These are phyloP conservation scores for Mortierella sp. DNA, from an alignment of 371 early-diverging fungal species.

Conservation along the genomic window DNA sequence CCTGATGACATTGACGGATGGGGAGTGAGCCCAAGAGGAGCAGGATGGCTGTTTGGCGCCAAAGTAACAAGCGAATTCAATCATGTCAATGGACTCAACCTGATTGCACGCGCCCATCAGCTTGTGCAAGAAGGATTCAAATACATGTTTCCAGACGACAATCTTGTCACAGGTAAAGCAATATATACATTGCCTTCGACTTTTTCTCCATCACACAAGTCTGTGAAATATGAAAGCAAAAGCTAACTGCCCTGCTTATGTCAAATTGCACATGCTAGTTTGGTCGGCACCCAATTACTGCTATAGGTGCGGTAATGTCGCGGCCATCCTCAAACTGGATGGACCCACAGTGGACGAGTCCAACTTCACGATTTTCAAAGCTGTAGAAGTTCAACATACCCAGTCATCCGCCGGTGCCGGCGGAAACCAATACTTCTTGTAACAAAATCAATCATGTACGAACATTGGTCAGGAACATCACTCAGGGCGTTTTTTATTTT, in stretches of 20 bases:
- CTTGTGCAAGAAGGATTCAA: constrained; percentile 98
- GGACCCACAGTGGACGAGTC: constrained; percentile 83
- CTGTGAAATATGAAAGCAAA: no score
- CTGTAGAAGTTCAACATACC: constrained; percentile 92
- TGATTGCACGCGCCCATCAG: constrained; percentile 98
- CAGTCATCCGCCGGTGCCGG: constrained; percentile 57
- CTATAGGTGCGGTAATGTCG: constrained; percentile 99
- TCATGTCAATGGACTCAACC: constrained; percentile 93
- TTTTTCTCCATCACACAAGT: no score
- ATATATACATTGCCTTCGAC: not conserved
- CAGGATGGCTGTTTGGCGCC: constrained; percentile 98
- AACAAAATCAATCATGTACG: constrained; percentile 21
- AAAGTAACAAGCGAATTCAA: constrained; percentile 98
- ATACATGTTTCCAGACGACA: constrained; percentile 96
- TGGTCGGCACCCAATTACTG: constrained; percentile 99
- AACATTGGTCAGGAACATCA: not conserved
- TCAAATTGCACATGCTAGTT: constrained; percentile 60
- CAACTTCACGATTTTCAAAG: constrained; percentile 95
- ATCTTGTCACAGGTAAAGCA: constrained; percentile 86
- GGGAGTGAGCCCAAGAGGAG: constrained; percentile 98
- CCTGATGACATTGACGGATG: constrained; percentile 98
- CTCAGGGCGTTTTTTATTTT: no score
- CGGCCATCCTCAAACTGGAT: constrained; percentile 97
- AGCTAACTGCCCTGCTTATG: not conserved
- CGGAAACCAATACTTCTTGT: constrained; percentile 62